Base-by-base conservation (phyloP, 2,329 filamentous ascomycete genomes). In the Trichophyton schoenleinii region DNA sequence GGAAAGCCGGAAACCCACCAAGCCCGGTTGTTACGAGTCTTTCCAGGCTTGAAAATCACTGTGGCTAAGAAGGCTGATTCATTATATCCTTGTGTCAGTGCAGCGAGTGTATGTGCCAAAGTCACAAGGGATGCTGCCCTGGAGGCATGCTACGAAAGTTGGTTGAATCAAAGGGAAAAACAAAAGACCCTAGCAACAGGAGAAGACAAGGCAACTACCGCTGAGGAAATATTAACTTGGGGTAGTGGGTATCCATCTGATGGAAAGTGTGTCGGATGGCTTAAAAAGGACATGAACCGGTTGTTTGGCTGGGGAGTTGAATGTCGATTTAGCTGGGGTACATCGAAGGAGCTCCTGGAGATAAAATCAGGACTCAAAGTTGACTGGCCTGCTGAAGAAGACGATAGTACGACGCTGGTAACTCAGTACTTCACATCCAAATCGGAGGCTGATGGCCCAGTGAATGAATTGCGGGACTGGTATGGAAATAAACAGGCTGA, bases 241-340 rank as follows among this genome's bases (percentile, higher is more conserved):
- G 94, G 94, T 0, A 95, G 89, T 0, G 94, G 94, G 0, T 99
- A 99, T 72, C 94, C 94, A 0, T 90, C 88, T 0, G 94, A 99
- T 74, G 85, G 81, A 20, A 83, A 88, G 64, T 95, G 91, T 68
- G 83, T 87, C 1, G 74, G 76, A 22, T 99, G 94, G 92, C 72
- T 99, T 70, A 88, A 85, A 75, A 78, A 77, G 44, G 94, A 92
- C 66, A 92, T 96, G 86, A 87, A 99, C 70, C 89, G 89, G 2
- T 76, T 97, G 1, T 99, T 97, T 77, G 94, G 94, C 13, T 99
- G 94, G 92, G 91, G 92, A 0, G 83, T 83, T 25, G 91, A 97
- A 75, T 95, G 90, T 71, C 81, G 94, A 3, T 97, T 96, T 70
- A 96, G 91, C 70, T 99, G 94, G 94, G 88, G 88, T 0, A 97